A percentile compares a stretch with the other conserved stretches of the same genome.
These are phyloP conservation scores for Solanum lycopersicoides DNA, from an alignment of 257 asterid species.

Conservation along the genomic window DNA sequence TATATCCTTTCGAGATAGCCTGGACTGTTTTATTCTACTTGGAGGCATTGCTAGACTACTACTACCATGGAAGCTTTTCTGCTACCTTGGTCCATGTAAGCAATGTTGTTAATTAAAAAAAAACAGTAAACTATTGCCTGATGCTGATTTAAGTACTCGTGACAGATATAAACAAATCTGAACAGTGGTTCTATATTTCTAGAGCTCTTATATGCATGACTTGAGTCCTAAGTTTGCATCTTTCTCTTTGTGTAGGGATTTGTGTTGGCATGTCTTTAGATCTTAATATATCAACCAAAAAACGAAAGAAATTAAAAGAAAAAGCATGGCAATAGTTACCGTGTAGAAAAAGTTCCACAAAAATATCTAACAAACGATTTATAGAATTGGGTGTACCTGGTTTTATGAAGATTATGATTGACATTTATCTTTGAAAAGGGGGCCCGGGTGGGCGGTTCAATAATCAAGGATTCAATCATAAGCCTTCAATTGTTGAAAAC, in stretches of 20 bases:
- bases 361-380: neutral
- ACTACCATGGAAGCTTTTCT: neutral
- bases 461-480: neutral
- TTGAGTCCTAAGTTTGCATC: neutral
- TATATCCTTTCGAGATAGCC: neutral
- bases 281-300: neutral
- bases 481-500: neutral
- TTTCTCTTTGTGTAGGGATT: neutral
- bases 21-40: neutral
- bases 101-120: neutral
- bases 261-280: neutral
- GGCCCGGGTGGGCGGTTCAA: neutral
- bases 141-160: neutral
- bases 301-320: neutral
- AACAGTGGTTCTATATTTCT: neutral
- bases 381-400: neutral
- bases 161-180: neutral
- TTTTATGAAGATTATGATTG: neutral
- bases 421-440: neutral
- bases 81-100: neutral
- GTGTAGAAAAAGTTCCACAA: neutral
- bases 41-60: neutral
- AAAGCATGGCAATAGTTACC: neutral
- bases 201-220: neutral
- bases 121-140: neutral